These are phyloP conservation scores for Ophiocordyceps sinensis DNA, from an alignment of 2,329 filamentous ascomycete genomes.

Conservation along the genomic window DNA sequence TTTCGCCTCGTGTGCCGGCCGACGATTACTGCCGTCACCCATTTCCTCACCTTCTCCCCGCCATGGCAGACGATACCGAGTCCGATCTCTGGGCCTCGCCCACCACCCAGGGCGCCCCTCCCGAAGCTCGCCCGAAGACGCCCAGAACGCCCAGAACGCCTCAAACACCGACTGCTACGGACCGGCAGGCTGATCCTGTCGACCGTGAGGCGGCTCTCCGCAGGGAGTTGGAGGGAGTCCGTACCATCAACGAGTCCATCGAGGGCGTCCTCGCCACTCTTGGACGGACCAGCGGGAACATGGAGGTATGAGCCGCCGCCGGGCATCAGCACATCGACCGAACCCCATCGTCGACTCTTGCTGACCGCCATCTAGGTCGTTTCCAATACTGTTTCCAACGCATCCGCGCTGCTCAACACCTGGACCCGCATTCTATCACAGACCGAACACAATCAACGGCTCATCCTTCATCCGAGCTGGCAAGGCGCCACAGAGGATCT, in stretches of 20 bases:
- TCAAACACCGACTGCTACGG: slow-evolving; percentile 26
- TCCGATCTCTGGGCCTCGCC: slow-evolving; percentile 34
- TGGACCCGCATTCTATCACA: slow-evolving; percentile 95
- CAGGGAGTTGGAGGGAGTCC: slow-evolving; percentile 68
- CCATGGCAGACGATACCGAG: slow-evolving; percentile 31
- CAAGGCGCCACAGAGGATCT: slow-evolving; percentile 79
- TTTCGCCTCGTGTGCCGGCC: too few species aligned
- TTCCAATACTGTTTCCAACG: slow-evolving; percentile 69
- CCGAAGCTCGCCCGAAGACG: slow-evolving; percentile 16
- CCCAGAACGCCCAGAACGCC: slow-evolving; percentile 34
- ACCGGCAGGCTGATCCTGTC: slow-evolving; percentile 27
- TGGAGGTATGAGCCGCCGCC: slow-evolving; percentile 39
- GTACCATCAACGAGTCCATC: slow-evolving; percentile 76
- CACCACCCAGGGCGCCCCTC: slow-evolving; percentile 17
- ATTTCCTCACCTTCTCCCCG: not conserved
- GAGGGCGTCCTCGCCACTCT: slow-evolving; percentile 62
- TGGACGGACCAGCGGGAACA: slow-evolving; percentile 59
- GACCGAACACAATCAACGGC: slow-evolving; percentile 90
- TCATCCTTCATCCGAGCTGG: slow-evolving; percentile 81
- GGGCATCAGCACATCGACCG: not conserved
- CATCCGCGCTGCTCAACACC: slow-evolving; percentile 79
- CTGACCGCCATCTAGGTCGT: slow-evolving; percentile 48
- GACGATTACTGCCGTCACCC: not conserved
- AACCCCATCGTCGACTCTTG: not conserved
- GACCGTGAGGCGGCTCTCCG: slow-evolving; percentile 62